Evolutionary conservation across 495 filamentous ascomycete species (phyloP), one percentile per base, ranked within the genome.

Genomic region (Hyaloscypha hepaticicola): DNA sequence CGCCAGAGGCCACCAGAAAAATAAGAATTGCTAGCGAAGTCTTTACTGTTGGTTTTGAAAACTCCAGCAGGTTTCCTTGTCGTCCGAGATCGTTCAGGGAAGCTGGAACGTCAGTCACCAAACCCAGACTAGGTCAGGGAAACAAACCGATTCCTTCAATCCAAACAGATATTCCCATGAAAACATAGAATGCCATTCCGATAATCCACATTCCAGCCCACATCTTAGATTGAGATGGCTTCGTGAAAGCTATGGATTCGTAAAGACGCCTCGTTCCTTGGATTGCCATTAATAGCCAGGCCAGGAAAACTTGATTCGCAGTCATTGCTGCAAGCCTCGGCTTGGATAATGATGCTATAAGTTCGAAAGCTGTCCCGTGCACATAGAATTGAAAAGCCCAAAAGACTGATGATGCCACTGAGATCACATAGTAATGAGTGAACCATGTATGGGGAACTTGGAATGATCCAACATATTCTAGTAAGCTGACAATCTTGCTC

Each of bases 371-470:
- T 2, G 60, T 57, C 1, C 91, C 92, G 57, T 81, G 76, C 16
- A 66, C 72, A 22, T 85, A 66, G n/a, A 91, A 80, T 73, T 96
- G 91, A 41, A 71, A 50, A 0, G 78, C 81, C 93, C 95, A 97
- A 75, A 97, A 91, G 3, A 87, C 60, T 1, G 88, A 93, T 49
- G 86, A 88, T 5, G 78, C 68, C 2, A 94, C 68, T 0, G 90
- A 96, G 24, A 85, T 72, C 34, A 91, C 71, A 71, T 99, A 99
- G 76, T 96, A 99, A 61, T 93, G 88, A 8, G 77, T 81, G 76
- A 99, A 99, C 81, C 88, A 99, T 58, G 81, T 78, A 74, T 97
- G 95, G 3, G 96, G 93, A 12, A 98, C 89, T 71, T 79, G 80
- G 29, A 69, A 49, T 19, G 61, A 65, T 31, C 55, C 65, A 53